These are phyloP conservation scores for Fusarium sp. DNA, from an alignment of 2,329 filamentous ascomycete genomes.

Conservation along the genomic window DNA sequence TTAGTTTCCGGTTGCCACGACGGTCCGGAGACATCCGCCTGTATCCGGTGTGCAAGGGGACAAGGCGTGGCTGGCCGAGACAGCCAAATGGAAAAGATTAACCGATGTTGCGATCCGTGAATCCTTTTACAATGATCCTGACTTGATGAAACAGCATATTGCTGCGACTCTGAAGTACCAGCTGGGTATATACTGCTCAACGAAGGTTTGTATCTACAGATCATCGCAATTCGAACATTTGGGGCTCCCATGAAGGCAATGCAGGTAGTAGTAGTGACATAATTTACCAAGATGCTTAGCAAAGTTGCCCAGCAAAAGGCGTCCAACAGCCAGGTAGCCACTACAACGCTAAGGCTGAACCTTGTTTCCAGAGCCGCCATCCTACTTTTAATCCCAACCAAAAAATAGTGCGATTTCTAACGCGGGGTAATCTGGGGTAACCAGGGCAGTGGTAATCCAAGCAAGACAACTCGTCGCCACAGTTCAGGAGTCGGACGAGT, in stretches of 20 bases:
- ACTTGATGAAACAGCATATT: background rate
- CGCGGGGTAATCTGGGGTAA: constrained; percentile 34
- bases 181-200: background rate
- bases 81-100: background rate
- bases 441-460: background rate
- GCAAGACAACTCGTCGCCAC: background rate
- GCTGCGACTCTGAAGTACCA: background rate
- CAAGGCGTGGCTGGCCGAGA: background rate
- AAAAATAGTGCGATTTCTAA: background rate
- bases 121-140: background rate
- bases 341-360: constrained; percentile 7
- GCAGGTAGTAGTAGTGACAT: background rate
- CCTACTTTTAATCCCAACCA: background rate
- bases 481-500: background rate
- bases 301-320: too few relatives aligned
- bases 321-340: background rate
- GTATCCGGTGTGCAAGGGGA: background rate
- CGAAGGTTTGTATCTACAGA: accelerated
- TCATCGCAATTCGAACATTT: background rate
- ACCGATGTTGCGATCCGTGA: background rate
- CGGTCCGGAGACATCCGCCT: constrained; percentile 14
- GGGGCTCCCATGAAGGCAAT: background rate
- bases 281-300: background rate
- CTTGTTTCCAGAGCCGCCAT: background rate
- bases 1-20: background rate